phyloP scores from a whole-genome alignment of 176 grass and related monocot genomes.

The Zea mays region Zm-B73-REFERENCE-NAM-5.0 NC_050100.1:134134001-134134500 shows the following conservation, averaged over 20 bases:
- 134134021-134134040: constrained; percentile 17
- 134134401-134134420: constrained; percentile 27
- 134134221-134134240: constrained; percentile 43
- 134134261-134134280: neutral
- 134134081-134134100: neutral
- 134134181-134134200: constrained; percentile 11
- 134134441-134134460: constrained; percentile 13
- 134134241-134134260: neutral
- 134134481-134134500: constrained; percentile 17
- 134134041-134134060: constrained; percentile 6
- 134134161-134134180: neutral
- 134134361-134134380: constrained; percentile 19
- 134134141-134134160: neutral
- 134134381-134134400: neutral
- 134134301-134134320: constrained; percentile 32
- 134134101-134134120: neutral
- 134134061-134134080: constrained; percentile 11
- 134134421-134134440: constrained; percentile 14
- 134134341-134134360: constrained; percentile 1
- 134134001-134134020: neutral
- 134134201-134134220: constrained; percentile 27
- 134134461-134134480: neutral
- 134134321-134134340: constrained; percentile 33
- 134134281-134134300: constrained; percentile 38
- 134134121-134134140: constrained; percentile 1